Conservation (phyloP, 805 yeast genomes). For the Pichia pseudocactophila region DNA sequence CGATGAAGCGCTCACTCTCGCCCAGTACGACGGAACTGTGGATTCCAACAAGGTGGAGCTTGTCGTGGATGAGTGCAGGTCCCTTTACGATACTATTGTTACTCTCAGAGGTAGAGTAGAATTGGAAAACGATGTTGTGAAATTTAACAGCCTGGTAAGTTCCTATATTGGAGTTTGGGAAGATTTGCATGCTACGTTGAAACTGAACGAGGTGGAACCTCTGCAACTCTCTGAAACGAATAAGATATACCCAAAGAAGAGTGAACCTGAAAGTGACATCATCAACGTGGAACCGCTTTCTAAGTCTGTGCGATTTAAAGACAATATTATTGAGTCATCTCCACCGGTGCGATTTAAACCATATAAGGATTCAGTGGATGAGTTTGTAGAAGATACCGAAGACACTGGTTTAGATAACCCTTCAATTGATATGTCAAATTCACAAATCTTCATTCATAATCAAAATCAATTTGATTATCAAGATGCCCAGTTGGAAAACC, state of each 20-base stretch:
- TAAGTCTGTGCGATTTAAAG: background rate
- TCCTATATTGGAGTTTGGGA: background rate
- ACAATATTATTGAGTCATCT: constrained; percentile 3
- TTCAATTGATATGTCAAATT: constrained; percentile 18
- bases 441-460: constrained; percentile 28
- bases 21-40: no score
- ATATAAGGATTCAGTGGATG: constrained; percentile 1
- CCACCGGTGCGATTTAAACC: background rate
- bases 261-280: background rate
- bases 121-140: background rate
- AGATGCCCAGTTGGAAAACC: constrained; percentile 32
- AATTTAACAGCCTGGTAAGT: background rate
- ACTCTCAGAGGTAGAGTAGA: no score
- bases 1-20: no score
- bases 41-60: no score
- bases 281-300: background rate
- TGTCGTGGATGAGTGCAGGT: no score
- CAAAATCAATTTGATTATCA: constrained; percentile 41
- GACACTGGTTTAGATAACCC: constrained; percentile 4
- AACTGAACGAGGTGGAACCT: background rate
- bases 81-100: no score
- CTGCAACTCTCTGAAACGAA: background rate
- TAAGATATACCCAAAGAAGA: background rate
- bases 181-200: background rate
- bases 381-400: background rate